Conservation (phyloP, 2,329 filamentous ascomycete species). For the Talaromyces sp. region DNA sequence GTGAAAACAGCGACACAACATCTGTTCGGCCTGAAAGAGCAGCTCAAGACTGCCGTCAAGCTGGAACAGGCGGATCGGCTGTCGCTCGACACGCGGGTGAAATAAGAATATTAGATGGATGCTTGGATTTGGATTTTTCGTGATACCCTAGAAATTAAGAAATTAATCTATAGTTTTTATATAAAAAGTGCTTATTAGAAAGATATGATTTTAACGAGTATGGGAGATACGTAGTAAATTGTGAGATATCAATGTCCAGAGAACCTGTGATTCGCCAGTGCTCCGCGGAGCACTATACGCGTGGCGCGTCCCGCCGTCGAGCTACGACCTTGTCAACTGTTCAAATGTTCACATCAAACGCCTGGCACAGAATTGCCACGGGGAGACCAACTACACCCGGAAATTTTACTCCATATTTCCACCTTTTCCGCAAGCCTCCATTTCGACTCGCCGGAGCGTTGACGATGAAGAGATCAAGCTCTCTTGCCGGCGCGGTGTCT, state of each 20-base stretch:
- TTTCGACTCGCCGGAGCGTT: not conserved
- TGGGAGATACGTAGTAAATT: no score
- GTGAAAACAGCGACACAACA: constrained; percentile 52
- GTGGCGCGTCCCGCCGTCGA: constrained; percentile 7
- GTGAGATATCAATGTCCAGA: not conserved
- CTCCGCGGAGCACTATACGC: constrained; percentile 26
- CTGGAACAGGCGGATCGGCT: constrained; percentile 55
- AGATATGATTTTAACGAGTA: not conserved
- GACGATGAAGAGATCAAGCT: constrained; percentile 29
- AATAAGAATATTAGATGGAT: constrained; percentile 27
- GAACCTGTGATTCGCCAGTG: not conserved
- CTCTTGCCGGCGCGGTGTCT: constrained; percentile 42
- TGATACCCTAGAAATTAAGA: constrained; percentile 8
- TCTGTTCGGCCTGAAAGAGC: constrained; percentile 50
- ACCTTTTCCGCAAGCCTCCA: not conserved
- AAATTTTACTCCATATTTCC: no score
- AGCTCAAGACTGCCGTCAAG: constrained; percentile 52
- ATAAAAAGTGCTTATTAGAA: not conserved
- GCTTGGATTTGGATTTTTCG: constrained; percentile 11
- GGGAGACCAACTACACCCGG: not conserved
- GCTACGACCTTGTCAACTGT: not conserved
- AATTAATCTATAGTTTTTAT: not conserved
- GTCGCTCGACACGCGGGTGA: constrained; percentile 56
- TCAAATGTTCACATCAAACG: not conserved
- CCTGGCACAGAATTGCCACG: not conserved